These are phyloP conservation scores for Leishmania gerbilli DNA, from an alignment of 208 protist species.

Conservation along the genomic window DNA sequence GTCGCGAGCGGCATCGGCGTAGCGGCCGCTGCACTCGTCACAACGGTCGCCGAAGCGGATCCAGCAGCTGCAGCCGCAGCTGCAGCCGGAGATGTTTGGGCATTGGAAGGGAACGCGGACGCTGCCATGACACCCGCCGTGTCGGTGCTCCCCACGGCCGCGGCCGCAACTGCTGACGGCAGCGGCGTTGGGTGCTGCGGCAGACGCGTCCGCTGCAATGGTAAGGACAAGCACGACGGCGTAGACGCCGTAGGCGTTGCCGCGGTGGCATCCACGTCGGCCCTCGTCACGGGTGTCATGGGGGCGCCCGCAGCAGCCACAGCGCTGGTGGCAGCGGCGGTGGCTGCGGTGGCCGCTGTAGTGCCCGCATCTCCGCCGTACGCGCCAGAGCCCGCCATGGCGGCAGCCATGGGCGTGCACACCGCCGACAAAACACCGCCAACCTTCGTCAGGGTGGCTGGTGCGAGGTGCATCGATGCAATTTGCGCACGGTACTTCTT, in stretches of 20 bases:
- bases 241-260: background rate
- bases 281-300: background rate
- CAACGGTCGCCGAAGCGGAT: background rate
- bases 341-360: background rate
- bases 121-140: too few relatives aligned
- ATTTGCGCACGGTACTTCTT: conserved; percentile 16
- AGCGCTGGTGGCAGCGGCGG: background rate
- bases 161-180: background rate
- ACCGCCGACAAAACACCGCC: conserved; percentile 11
- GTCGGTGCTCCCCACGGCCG: too few relatives aligned
- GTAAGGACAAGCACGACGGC: background rate
- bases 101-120: background rate
- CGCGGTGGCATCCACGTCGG: background rate
- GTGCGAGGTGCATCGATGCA: conserved; percentile 21
- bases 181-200: background rate
- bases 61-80: background rate
- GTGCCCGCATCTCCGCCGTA: background rate
- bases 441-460: conserved; percentile 2
- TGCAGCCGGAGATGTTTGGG: background rate
- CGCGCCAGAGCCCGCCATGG: background rate
- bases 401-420: background rate
- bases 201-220: background rate
- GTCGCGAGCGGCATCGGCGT: background rate
- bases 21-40: background rate
- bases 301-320: background rate